Percentiles rank a stretch among this genome's conserved stretches.
Evolutionary conservation across 2,329 filamentous ascomycete species (phyloP).

Genomic region (Colletotrichum noveboracense): DNA sequence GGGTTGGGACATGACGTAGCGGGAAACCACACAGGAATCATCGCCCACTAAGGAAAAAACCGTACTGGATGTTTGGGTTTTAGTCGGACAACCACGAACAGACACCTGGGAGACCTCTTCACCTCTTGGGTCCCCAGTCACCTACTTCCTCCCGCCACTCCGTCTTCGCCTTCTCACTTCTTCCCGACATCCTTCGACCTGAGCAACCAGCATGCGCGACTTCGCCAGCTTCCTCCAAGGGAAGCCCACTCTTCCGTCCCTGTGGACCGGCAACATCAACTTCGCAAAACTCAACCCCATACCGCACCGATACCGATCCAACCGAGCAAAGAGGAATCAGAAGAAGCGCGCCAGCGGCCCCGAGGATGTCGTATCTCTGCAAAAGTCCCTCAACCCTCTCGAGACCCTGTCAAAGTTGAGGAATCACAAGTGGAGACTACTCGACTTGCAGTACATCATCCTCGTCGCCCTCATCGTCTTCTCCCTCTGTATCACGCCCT

Average conservation of each 20-base stretch:
- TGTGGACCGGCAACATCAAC: conserved; percentile 46
- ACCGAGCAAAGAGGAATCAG: conserved; percentile 42
- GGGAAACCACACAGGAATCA: background rate
- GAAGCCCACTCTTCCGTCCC: conserved; percentile 43
- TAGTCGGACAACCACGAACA: conserved; percentile 5
- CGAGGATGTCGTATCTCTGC: conserved; percentile 74
- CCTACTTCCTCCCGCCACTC: background rate
- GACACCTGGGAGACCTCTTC: background rate
- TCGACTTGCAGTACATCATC: conserved; percentile 85
- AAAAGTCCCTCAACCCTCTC: conserved; percentile 81
- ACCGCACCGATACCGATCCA: conserved; percentile 43
- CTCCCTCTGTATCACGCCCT: conserved; percentile 81
- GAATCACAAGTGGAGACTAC: conserved; percentile 78
- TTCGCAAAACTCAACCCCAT: conserved; percentile 47
- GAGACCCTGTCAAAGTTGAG: conserved; percentile 80
- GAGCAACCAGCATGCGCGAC: conserved; percentile 38
- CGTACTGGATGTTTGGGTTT: conserved; percentile 6
- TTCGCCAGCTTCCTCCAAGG: conserved; percentile 39
- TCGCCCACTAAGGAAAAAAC: background rate
- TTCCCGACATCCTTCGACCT: background rate
- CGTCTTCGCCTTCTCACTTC: background rate
- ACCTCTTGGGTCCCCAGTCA: background rate
- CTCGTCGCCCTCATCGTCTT: conserved; percentile 79
- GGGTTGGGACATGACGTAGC: conserved; percentile 10
- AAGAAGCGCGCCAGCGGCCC: conserved; percentile 40